phyloP scores from a whole-genome alignment of 1,284 basidiomycete species.

The Sporisorium sorghi region DNA sequence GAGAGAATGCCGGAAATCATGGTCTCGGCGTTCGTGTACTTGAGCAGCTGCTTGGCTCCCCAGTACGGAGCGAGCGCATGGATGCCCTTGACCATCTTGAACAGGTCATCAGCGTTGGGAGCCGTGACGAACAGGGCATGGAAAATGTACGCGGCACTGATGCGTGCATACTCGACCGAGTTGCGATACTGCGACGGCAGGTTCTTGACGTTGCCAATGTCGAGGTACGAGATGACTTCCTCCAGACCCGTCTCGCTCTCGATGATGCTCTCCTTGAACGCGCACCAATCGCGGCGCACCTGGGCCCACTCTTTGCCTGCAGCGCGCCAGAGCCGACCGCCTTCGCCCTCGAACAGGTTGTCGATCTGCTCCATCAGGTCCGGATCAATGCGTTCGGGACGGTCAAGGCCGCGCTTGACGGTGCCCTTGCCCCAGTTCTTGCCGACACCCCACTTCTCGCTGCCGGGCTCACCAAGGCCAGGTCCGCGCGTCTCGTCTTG shows the following conservation, averaged over 20 bases:
- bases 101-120: conserved; percentile 62
- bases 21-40: conserved; percentile 64
- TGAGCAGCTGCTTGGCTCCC: conserved; percentile 67
- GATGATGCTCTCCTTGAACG: conserved; percentile 66
- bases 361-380: conserved; percentile 56
- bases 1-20: conserved; percentile 65
- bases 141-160: conserved; percentile 62
- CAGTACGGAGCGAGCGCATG: conserved; percentile 68
- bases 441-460: conserved; percentile 66
- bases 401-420: conserved; percentile 67
- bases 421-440: conserved; percentile 69
- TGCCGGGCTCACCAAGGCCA: conserved; percentile 61
- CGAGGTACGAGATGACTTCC: conserved; percentile 57
- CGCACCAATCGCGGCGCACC: conserved; percentile 55
- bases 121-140: conserved; percentile 64
- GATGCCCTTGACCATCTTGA: conserved; percentile 62
- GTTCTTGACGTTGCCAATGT: conserved; percentile 61
- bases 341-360: conserved; percentile 55
- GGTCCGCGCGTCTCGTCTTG: conserved; percentile 64
- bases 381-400: conserved; percentile 55
- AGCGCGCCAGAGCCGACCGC: conserved; percentile 51
- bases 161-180: conserved; percentile 64
- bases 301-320: conserved; percentile 61
- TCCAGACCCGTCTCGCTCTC: conserved; percentile 67
- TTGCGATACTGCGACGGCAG: conserved; percentile 62